Conservation (phyloP, 2,329 filamentous ascomycete species). For the Microcyclosporella mali region DNA sequence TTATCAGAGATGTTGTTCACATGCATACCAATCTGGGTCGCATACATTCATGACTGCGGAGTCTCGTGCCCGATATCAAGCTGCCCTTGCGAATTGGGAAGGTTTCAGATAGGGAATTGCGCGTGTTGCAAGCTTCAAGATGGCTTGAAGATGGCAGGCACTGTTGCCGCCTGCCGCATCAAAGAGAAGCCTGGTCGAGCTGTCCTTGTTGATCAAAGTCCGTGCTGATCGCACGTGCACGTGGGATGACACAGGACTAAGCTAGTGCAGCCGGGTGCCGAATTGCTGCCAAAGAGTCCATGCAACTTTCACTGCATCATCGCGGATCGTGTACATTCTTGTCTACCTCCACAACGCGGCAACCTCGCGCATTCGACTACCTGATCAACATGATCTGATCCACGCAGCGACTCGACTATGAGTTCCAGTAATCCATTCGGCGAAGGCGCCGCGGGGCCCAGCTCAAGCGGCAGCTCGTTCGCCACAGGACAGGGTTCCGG, state of each 20-base stretch:
- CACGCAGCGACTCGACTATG: conserved; percentile 22
- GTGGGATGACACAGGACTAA: conserved; percentile 1
- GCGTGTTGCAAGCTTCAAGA: too few species aligned
- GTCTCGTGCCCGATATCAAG: too few species aligned
- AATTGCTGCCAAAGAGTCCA: too few species aligned
- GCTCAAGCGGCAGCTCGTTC: conserved; percentile 24
- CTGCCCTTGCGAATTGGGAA: too few species aligned
- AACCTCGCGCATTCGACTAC: not conserved
- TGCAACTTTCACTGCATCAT: conserved; percentile 1
- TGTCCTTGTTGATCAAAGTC: too few species aligned
- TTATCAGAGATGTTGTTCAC: not conserved
- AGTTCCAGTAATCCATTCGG: conserved; percentile 29
- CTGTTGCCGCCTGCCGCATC: too few species aligned
- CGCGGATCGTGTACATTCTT: not conserved
- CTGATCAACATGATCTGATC: conserved; percentile 1
- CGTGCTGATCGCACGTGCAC: not conserved
- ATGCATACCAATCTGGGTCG: not conserved
- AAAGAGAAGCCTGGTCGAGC: too few species aligned
- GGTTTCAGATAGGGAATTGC: too few species aligned
- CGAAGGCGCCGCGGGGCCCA: conserved; percentile 21
- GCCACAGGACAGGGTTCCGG: conserved; percentile 18
- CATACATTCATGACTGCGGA: conserved; percentile 52
- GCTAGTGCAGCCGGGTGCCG: not conserved
- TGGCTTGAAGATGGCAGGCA: too few species aligned
- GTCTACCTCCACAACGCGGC: not conserved